Base-by-base conservation (phyloP, 2,329 filamentous ascomycete species). In the Pseudogymnoascus sp. region DNA sequence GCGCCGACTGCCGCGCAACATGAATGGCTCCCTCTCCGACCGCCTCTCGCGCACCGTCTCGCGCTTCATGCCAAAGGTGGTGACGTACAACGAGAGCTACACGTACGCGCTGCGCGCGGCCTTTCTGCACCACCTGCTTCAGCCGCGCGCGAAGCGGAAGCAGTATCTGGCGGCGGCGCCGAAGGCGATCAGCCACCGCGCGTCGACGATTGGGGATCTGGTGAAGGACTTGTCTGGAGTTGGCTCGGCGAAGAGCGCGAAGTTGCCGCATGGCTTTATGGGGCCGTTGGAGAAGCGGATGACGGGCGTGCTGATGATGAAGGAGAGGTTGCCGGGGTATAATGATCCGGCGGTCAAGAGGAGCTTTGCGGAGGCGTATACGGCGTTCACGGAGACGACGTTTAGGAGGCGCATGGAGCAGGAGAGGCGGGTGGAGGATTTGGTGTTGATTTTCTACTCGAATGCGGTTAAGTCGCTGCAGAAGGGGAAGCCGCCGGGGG, bases 361-460 rank as follows among this genome's bases (percentile, higher is more conserved):
- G 66, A 95, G 91, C 1, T 99, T 99, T 77, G 94, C 91, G 63
- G 90, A 91, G 67, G 96, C 96, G 67, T 88, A 97, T 73, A 97
- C 93, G 64, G 89, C 91, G 63, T 90, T 99, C 74, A 97, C 93
- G 69, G 91, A 95, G 66, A 86, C 87, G 66, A 86, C 85, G 53
- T 97, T 97, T 72, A 88, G 91, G 68, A 96, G 92, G 77, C 88
- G 87, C 64, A 91, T 97, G 79, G 92, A 97, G 72, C 96, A 96
- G 77, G 93, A 97, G 75, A 85, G 93, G 66, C 88, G 93, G 71
- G 88, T 96, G 21, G 94, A 99, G 75, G 92, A 96, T 67, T 78
- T 97, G 61, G 86, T 99, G 61, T 82, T 99, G 69, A 97, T 97
- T 67, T 97, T 99, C 80, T 97, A 95, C 77, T 95, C 92, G 1